phyloP scores from a whole-genome alignment of 164 flowering plant species.

The Dillenia suffruticosa region DNA sequence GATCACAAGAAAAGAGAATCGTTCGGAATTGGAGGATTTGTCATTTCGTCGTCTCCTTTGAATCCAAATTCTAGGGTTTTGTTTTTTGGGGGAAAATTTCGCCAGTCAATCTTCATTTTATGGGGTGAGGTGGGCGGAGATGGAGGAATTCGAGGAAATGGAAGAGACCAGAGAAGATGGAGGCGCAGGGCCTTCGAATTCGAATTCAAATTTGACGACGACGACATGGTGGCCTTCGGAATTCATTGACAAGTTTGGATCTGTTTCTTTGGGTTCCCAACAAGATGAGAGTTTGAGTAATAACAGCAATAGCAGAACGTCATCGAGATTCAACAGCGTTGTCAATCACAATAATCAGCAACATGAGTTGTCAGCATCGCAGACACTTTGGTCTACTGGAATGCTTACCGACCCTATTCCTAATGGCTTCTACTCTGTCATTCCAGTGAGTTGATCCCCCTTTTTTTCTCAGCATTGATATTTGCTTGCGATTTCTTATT shows the following conservation, averaged over 20 bases:
- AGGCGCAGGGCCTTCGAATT: slow-evolving; percentile 55
- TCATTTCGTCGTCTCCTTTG: too few species aligned
- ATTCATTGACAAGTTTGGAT: slow-evolving; percentile 63
- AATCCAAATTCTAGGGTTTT: too few species aligned
- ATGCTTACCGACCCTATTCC: slow-evolving; percentile 82
- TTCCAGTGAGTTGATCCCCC: slow-evolving; percentile 53
- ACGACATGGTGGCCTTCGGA: slow-evolving; percentile 79
- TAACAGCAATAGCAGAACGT: slow-evolving; percentile 2
- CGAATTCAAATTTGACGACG: too few species aligned
- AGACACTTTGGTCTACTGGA: slow-evolving; percentile 87
- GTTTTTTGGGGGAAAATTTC: too few species aligned
- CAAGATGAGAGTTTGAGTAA: slow-evolving; percentile 39
- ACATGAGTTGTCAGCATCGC: slow-evolving; percentile 65
- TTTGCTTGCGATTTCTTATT: too few species aligned
- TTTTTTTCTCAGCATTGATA: too few species aligned
- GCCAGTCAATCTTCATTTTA: slow-evolving; percentile 5
- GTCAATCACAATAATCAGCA: slow-evolving; percentile 22
- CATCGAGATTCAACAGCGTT: slow-evolving; percentile 19
- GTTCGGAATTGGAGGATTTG: too few species aligned
- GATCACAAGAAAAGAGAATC: too few species aligned
- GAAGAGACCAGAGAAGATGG: slow-evolving; percentile 74
- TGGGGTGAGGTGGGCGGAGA: slow-evolving; percentile 54
- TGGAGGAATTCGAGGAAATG: slow-evolving; percentile 56
- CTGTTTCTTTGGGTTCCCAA: slow-evolving; percentile 62
- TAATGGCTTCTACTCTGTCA: slow-evolving; percentile 87